A percentile compares a stretch with the other conserved stretches of the same genome.
Evolutionary conservation across 495 filamentous ascomycete genomes (phyloP).

Genomic region (Thermothielavioides terrestris): DNA sequence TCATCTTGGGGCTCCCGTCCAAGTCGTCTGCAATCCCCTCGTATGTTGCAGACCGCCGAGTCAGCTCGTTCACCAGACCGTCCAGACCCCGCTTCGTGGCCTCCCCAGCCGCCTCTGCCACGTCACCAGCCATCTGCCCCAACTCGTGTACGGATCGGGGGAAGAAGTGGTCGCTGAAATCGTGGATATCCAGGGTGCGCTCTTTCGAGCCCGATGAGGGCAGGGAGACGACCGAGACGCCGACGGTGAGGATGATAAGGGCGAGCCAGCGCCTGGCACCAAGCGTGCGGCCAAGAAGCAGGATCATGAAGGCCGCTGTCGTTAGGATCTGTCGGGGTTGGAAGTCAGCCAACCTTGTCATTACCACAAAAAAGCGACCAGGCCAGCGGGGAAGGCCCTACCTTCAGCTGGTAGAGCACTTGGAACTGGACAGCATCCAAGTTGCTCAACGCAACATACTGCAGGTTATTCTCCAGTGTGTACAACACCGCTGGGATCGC

Average conservation of each 20-base stretch:
- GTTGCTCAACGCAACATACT: constrained; percentile 89
- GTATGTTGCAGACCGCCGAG: constrained; percentile 84
- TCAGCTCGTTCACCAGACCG: constrained; percentile 41
- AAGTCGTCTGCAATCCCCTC: constrained; percentile 85
- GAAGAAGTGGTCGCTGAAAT: constrained; percentile 55
- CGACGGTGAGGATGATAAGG: constrained; percentile 68
- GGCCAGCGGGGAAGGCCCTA: constrained; percentile 3
- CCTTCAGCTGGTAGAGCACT: constrained; percentile 82
- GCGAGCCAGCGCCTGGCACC: constrained; percentile 66
- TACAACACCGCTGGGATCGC: constrained; percentile 84
- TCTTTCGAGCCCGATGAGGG: constrained; percentile 46
- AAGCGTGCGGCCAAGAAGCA: constrained; percentile 62
- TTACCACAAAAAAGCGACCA: no score
- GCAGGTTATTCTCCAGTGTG: constrained; percentile 81
- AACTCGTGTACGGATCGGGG: constrained; percentile 62
- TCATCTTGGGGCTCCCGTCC: constrained; percentile 56
- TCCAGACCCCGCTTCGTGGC: constrained; percentile 40
- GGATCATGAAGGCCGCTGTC: constrained; percentile 79
- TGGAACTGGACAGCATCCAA: constrained; percentile 88
- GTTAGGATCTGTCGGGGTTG: constrained; percentile 62
- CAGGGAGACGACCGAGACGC: constrained; percentile 81
- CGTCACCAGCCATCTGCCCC: constrained; percentile 37
- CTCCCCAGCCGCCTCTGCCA: constrained; percentile 40
- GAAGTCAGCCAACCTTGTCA: not conserved
- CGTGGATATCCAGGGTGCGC: constrained; percentile 41